Conservation (phyloP, 2,329 filamentous ascomycete genomes). For the Penicillium sp. region DNA sequence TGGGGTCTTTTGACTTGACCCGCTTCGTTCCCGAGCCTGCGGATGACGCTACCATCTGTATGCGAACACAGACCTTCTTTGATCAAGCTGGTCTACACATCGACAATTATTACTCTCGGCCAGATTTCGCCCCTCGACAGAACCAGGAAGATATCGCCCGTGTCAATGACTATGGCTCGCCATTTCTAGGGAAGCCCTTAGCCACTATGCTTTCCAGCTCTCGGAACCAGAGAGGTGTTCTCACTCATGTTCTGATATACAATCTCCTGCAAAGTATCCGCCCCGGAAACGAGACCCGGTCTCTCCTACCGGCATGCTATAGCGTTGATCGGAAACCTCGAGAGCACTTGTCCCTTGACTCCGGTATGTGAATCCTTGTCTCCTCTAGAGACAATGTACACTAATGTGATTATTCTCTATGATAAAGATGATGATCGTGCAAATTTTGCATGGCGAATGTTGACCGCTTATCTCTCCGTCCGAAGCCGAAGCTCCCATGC, state of each 20-base stretch:
- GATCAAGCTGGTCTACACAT: conserved; percentile 42
- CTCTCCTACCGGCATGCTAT: conserved; percentile 16
- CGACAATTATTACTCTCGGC: conserved; percentile 41
- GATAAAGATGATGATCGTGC: neutral
- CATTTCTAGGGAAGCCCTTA: conserved; percentile 23
- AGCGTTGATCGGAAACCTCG: neutral
- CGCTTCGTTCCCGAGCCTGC: conserved; percentile 34
- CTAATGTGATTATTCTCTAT: neutral
- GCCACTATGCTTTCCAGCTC: conserved; percentile 20
- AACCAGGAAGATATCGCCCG: neutral
- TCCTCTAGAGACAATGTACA: neutral
- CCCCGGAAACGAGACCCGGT: conserved; percentile 12
- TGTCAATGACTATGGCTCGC: conserved; percentile 27
- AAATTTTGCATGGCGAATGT: conserved; percentile 36
- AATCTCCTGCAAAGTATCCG: conserved; percentile 25
- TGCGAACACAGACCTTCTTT: conserved; percentile 35
- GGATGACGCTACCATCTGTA: conserved; percentile 35
- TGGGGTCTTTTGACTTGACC: neutral
- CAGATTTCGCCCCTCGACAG: conserved; percentile 4
- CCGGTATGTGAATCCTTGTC: neutral
- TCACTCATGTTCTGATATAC: conserved; percentile 30
- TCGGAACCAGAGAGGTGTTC: conserved; percentile 15
- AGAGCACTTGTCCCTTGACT: neutral
- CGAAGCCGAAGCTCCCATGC: neutral
- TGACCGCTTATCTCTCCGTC: conserved; percentile 30